These are phyloP conservation scores for Phellinidium pouzarii DNA, from an alignment of 1,284 basidiomycete genomes.

Conservation along the genomic window DNA sequence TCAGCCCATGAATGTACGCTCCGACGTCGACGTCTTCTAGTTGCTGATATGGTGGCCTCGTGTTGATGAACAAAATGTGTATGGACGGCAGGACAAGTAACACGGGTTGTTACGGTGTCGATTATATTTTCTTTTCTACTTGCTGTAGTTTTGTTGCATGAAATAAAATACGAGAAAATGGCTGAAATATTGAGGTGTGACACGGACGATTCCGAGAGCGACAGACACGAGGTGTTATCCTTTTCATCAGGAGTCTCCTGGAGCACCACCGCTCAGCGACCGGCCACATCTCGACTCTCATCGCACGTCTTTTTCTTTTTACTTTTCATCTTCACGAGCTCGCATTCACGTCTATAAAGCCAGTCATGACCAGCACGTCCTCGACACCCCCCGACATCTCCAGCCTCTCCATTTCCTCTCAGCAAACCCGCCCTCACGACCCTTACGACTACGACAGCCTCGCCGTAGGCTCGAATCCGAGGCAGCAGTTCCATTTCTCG, in stretches of 20 bases:
- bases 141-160: too few species aligned
- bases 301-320: conserved; percentile 23
- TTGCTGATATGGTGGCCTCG: too few species aligned
- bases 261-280: too few species aligned
- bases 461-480: conserved; percentile 36
- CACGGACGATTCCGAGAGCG: not conserved
- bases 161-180: too few species aligned
- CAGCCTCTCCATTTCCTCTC: conserved; percentile 59
- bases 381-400: conserved; percentile 67
- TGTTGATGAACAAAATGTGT: too few species aligned
- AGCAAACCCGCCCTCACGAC: conserved; percentile 72
- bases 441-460: conserved; percentile 74
- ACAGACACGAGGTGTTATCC: not conserved
- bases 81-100: too few species aligned
- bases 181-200: too few species aligned
- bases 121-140: not conserved
- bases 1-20: conserved; percentile 23
- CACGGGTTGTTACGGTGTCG: too few species aligned
- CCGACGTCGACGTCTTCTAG: too few species aligned
- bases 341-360: conserved; percentile 20
- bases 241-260: not conserved
- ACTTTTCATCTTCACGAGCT: conserved; percentile 29
- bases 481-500: conserved; percentile 61
- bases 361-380: conserved; percentile 61
- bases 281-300: not conserved